These are phyloP conservation scores for Triangularia setosa DNA, from an alignment of 2,329 filamentous ascomycete species.

Conservation along the genomic window DNA sequence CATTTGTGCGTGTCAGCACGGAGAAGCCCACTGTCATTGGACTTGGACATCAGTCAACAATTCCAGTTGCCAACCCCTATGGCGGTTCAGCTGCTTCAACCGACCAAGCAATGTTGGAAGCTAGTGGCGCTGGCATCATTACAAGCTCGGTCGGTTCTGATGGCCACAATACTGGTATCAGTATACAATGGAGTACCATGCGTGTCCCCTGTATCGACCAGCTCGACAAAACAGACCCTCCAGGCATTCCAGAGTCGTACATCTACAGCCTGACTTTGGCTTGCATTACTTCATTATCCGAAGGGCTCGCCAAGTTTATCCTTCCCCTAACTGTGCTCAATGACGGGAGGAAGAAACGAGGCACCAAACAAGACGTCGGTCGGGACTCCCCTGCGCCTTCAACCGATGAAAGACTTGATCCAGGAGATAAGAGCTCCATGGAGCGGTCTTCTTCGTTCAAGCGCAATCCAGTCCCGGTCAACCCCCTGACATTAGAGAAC, in stretches of 20 bases:
- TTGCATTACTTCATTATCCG: constrained; percentile 85
- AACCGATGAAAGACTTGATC: constrained; percentile 31
- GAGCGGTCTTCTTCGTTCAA: constrained; percentile 66
- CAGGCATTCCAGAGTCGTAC: constrained; percentile 83
- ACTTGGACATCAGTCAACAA: constrained; percentile 80
- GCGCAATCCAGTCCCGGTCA: constrained; percentile 74
- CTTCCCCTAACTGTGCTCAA: constrained; percentile 81
- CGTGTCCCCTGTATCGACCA: constrained; percentile 88
- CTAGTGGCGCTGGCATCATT: constrained; percentile 85
- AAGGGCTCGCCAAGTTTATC: constrained; percentile 89
- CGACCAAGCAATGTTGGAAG: constrained; percentile 86
- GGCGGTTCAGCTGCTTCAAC: constrained; percentile 55
- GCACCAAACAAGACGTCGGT: constrained; percentile 40
- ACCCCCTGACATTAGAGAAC: constrained; percentile 72
- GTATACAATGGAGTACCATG: constrained; percentile 84
- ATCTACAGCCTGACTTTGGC: constrained; percentile 84
- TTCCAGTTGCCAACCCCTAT: constrained; percentile 61
- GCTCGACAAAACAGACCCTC: constrained; percentile 85
- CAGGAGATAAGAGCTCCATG: constrained; percentile 38
- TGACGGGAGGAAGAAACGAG: constrained; percentile 57
- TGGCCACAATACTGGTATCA: constrained; percentile 72
- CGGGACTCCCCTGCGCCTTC: constrained; percentile 41
- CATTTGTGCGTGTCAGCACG: constrained; percentile 86
- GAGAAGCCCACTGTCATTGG: constrained; percentile 89
- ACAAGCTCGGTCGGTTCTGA: constrained; percentile 64